phyloP scores from a whole-genome alignment of 306 rosid species.

The Casuarina cunninghamiana region DNA sequence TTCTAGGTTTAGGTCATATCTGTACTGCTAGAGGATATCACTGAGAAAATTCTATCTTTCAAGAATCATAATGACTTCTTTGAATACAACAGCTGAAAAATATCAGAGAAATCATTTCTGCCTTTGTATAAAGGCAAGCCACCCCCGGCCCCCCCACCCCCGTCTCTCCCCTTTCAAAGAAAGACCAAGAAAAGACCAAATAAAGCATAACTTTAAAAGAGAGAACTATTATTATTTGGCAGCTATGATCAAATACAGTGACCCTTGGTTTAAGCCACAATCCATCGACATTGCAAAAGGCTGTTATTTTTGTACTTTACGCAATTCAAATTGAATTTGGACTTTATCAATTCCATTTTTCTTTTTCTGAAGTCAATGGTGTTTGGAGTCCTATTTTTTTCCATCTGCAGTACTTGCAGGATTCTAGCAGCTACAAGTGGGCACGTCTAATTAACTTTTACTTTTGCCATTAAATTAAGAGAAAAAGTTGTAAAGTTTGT shows the following conservation, averaged over 20 bases:
- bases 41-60: background rate
- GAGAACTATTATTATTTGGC: background rate
- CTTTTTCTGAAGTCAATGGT: too few species aligned
- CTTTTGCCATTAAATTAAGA: background rate
- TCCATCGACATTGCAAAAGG: too few species aligned
- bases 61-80: background rate
- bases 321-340: too few species aligned
- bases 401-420: background rate
- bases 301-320: too few species aligned
- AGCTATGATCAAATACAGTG: too few species aligned
- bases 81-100: background rate
- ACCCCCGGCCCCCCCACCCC: background rate
- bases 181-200: background rate
- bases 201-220: background rate
- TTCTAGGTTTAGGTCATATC: conserved; percentile 19
- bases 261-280: background rate
- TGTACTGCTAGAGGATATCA: conserved; percentile 7
- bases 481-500: background rate
- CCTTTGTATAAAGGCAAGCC: conserved; percentile 5
- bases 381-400: too few species aligned
- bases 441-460: background rate
- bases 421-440: background rate
- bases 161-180: background rate
- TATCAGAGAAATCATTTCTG: background rate
- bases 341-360: too few species aligned